Evolutionary conservation across 2,329 filamentous ascomycete genomes (phyloP).

Genomic region (Tolypocladium amazonense): DNA sequence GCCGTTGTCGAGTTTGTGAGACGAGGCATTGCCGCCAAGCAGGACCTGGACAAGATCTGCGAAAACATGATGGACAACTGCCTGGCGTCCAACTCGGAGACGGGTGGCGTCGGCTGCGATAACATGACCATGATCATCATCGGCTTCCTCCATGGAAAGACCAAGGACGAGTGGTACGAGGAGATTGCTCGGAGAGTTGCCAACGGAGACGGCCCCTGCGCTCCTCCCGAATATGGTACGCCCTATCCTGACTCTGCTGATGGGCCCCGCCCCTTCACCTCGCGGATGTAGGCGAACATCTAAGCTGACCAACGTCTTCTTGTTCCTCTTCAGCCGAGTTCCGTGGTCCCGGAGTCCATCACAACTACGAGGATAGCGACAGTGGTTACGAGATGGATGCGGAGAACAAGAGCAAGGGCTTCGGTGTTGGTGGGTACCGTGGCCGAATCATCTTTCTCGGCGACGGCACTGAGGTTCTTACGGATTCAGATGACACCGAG

Average conservation of each 20-base stretch:
- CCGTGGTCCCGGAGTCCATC: constrained; percentile 70
- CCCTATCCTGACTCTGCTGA: constrained; percentile 24
- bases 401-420: constrained; percentile 51
- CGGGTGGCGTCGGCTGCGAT: constrained; percentile 93
- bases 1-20: constrained; percentile 94
- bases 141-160: constrained; percentile 80
- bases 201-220: constrained; percentile 94
- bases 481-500: constrained; percentile 79
- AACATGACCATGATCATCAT: constrained; percentile 98
- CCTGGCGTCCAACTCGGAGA: constrained; percentile 93
- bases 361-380: constrained; percentile 73
- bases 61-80: constrained; percentile 99
- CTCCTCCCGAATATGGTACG: constrained; percentile 99
- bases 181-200: constrained; percentile 88
- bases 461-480: constrained; percentile 86
- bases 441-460: constrained; percentile 91
- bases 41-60: constrained; percentile 88
- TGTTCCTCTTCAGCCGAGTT: constrained; percentile 56
- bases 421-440: constrained; percentile 59
- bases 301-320: constrained; percentile 12
- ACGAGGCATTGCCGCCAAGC: constrained; percentile 91
- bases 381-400: constrained; percentile 67
- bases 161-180: constrained; percentile 97
- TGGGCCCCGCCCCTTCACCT: constrained; percentile 1
- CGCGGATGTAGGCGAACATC: constrained; percentile 6